These are phyloP conservation scores for Salinomyces thailandicus DNA, from an alignment of 2,329 filamentous ascomycete genomes.

Conservation along the genomic window DNA sequence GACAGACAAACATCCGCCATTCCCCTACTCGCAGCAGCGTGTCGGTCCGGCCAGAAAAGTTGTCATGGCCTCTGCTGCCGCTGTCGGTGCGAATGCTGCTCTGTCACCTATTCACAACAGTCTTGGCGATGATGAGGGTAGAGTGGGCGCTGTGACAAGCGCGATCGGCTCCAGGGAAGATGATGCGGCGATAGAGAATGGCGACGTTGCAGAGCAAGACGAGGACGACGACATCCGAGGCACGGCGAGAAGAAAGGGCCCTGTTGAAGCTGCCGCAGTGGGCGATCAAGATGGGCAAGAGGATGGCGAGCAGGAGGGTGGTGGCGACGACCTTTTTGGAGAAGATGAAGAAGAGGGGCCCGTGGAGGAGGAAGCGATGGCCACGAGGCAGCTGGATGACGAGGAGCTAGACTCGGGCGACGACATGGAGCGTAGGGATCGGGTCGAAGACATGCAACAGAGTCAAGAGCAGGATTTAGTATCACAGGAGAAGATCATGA, in stretches of 20 bases:
- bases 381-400: conserved; percentile 41
- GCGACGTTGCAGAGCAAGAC: conserved; percentile 16
- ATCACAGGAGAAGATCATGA: conserved; percentile 40
- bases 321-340: conserved; percentile 38
- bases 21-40: too few relatives aligned
- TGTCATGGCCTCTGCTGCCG: conserved; percentile 29
- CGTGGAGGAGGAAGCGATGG: conserved; percentile 7
- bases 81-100: conserved; percentile 23
- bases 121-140: conserved; percentile 21
- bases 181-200: conserved; percentile 6
- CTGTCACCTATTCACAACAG: conserved; percentile 16
- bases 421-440: conserved; percentile 54
- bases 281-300: conserved; percentile 12
- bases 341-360: conserved; percentile 27
- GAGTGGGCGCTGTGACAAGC: conserved; percentile 19
- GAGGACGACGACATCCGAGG: conserved; percentile 14
- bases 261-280: neutral
- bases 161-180: conserved; percentile 21
- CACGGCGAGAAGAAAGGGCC: conserved; percentile 6
- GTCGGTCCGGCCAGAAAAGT: too few relatives aligned
- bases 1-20: too few relatives aligned
- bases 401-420: conserved; percentile 53
- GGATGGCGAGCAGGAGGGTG: conserved; percentile 24
- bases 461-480: conserved; percentile 33
- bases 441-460: conserved; percentile 42